phyloP scores from a whole-genome alignment of 257 asterid species.

The Cordia subcordata region DNA sequence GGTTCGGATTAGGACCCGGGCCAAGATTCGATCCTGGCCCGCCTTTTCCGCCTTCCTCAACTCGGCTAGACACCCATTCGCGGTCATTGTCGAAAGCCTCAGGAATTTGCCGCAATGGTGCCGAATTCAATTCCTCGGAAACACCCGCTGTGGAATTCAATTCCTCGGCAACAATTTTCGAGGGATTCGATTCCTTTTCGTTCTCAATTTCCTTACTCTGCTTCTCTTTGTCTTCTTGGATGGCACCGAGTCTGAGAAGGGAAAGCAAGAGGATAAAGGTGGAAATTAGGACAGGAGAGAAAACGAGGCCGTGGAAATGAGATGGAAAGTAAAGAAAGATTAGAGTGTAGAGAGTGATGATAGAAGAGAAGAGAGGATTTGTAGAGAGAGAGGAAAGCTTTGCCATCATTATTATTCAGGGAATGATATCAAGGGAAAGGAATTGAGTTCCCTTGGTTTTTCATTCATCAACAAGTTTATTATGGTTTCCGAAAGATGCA shows the following conservation, averaged over 20 bases:
- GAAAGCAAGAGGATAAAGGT: slow-evolving; percentile 49
- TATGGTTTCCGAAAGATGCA: slow-evolving; percentile 14
- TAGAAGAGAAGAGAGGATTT: slow-evolving; percentile 45
- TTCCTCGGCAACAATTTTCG: neutral
- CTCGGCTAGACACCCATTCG: slow-evolving; percentile 2
- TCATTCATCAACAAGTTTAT: neutral
- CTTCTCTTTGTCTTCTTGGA: slow-evolving; percentile 17
- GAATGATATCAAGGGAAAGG: neutral
- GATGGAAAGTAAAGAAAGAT: slow-evolving; percentile 57
- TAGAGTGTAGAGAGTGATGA: slow-evolving; percentile 52
- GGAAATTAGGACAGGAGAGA: slow-evolving; percentile 55
- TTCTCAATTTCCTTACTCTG: neutral
- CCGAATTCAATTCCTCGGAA: neutral
- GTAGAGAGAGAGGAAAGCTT: slow-evolving; percentile 24
- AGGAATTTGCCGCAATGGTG: slow-evolving; percentile 2
- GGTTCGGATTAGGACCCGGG: slow-evolving; percentile 1
- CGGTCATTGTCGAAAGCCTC: slow-evolving; percentile 13
- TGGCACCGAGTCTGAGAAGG: slow-evolving; percentile 63
- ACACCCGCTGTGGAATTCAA: neutral
- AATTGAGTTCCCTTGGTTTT: neutral
- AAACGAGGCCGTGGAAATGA: slow-evolving; percentile 18
- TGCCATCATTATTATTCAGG: slow-evolving; percentile 2
- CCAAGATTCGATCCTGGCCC: slow-evolving; percentile 4
- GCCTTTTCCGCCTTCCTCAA: neutral
- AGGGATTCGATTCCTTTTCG: slow-evolving; percentile 6